These are phyloP conservation scores for Phyllosticta citrichinensis DNA, from an alignment of 2,329 filamentous ascomycete species.

Conservation along the genomic window DNA sequence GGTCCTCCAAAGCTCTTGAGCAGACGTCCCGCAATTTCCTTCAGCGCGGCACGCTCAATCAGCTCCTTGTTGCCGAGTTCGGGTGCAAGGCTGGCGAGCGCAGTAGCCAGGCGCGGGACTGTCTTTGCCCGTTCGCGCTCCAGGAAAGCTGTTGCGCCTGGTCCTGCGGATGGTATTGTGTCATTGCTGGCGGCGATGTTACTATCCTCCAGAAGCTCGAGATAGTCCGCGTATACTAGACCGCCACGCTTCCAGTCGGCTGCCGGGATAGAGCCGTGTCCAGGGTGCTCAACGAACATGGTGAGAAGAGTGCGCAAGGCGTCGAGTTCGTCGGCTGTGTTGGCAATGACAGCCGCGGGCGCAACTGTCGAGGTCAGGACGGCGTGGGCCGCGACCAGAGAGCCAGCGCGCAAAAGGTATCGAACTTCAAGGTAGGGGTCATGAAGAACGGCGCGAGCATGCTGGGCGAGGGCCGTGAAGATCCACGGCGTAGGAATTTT, in stretches of 20 bases:
- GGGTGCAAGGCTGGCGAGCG: conserved; percentile 29
- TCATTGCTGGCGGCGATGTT: conserved; percentile 18
- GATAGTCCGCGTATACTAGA: conserved; percentile 62
- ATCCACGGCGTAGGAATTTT: conserved; percentile 66
- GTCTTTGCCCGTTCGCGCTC: neutral
- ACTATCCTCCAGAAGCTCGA: conserved; percentile 36
- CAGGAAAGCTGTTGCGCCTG: conserved; percentile 11
- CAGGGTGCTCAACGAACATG: conserved; percentile 45
- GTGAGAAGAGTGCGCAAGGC: conserved; percentile 58
- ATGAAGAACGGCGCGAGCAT: conserved; percentile 62
- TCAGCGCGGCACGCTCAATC: conserved; percentile 57
- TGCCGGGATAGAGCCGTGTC: conserved; percentile 33
- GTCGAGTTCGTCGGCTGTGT: conserved; percentile 59
- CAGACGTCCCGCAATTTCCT: conserved; percentile 61
- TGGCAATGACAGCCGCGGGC: conserved; percentile 61
- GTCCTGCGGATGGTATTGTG: conserved; percentile 10
- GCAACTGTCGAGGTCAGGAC: conserved; percentile 75
- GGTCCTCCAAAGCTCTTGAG: neutral
- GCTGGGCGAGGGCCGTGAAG: conserved; percentile 76
- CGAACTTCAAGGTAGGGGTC: conserved; percentile 63
- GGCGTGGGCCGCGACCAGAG: conserved; percentile 71
- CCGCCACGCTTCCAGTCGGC: conserved; percentile 70
- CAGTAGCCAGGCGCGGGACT: conserved; percentile 26
- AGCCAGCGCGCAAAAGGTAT: conserved; percentile 67
- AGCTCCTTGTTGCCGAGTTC: conserved; percentile 35